Evolutionary conservation across 2,329 filamentous ascomycete genomes (phyloP).

Genomic region (Cordyceps pruinosa): DNA sequence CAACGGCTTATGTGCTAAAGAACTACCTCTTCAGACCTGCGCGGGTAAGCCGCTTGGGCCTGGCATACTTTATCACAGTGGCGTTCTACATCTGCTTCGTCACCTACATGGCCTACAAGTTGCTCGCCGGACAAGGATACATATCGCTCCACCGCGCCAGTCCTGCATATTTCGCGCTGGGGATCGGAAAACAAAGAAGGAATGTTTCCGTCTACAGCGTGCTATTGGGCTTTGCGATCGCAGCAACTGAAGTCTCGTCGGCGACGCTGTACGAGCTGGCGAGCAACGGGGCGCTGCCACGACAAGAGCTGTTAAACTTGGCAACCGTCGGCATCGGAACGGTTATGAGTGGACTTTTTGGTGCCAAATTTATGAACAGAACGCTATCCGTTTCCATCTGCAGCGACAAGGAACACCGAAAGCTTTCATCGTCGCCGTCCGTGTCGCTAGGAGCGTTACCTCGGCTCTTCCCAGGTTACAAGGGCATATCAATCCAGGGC

Average conservation of each 20-base stretch:
- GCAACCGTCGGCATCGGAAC: background rate
- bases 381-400: background rate
- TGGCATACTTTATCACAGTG: background rate
- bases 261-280: background rate
- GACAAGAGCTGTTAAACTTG: background rate
- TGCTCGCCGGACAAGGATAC: background rate
- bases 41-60: background rate
- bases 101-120: background rate
- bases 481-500: slow-evolving; percentile 11
- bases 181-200: background rate
- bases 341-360: background rate
- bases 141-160: background rate
- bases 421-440: background rate
- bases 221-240: background rate
- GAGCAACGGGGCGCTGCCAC: background rate
- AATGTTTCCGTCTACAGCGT: slow-evolving; percentile 7
- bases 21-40: background rate
- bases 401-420: background rate
- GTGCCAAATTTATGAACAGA: background rate
- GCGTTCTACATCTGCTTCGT: background rate
- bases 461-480: slow-evolving; percentile 3
- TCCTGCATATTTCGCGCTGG: background rate
- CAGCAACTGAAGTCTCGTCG: background rate
- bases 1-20: background rate
- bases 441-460: background rate